phyloP scores from a whole-genome alignment of 305 asterid genomes.

The Rubia balearica region DNA sequence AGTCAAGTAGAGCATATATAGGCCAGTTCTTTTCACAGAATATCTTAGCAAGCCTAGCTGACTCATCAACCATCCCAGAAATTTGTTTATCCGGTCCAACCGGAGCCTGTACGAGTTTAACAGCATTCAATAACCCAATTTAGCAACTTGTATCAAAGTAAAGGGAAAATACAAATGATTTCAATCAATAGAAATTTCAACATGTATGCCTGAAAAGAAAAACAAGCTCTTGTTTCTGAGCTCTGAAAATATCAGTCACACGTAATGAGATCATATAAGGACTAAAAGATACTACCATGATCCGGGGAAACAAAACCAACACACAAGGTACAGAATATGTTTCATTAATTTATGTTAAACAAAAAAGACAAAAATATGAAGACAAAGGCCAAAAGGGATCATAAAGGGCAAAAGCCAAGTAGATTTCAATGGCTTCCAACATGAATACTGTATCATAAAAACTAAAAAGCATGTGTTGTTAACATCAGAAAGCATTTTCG shows the following conservation, averaged over 20 bases:
- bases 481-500: not conserved
- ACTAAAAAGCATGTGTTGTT: not conserved
- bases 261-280: too few species aligned
- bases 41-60: slow-evolving; percentile 54
- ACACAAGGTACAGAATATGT: not conserved
- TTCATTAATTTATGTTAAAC: not conserved
- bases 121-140: not conserved
- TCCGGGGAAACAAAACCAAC: not conserved
- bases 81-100: slow-evolving; percentile 57
- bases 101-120: slow-evolving; percentile 60
- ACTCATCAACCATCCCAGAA: slow-evolving; percentile 71
- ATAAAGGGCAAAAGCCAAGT: not conserved
- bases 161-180: not conserved
- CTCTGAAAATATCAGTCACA: not conserved
- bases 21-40: slow-evolving; percentile 78
- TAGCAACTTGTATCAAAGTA: not conserved
- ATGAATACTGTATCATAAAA: not conserved
- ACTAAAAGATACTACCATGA: not conserved
- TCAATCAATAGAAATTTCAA: not conserved
- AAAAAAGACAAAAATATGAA: not conserved
- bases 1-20: slow-evolving; percentile 55
- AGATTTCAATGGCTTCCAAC: slow-evolving; percentile 1
- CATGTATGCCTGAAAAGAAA: not conserved
- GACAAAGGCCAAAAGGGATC: not conserved
- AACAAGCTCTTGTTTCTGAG: too few species aligned